These are phyloP conservation scores for Aspergillus puulaauensis DNA, from an alignment of 2,329 filamentous ascomycete species.

Conservation along the genomic window DNA sequence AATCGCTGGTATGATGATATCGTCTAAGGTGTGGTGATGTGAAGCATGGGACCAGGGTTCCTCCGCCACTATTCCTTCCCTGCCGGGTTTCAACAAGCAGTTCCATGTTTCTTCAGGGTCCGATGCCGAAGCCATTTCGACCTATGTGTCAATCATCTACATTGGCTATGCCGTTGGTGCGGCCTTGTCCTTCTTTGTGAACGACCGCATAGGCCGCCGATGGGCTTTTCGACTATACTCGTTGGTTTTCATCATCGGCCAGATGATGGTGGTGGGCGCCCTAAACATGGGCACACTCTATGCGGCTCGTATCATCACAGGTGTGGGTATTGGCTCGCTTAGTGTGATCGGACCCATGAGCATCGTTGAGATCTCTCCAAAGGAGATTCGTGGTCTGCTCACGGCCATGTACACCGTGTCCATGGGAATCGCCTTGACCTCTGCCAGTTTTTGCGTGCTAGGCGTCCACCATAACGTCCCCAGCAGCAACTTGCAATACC, in stretches of 20 bases:
- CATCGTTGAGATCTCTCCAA: constrained; percentile 80
- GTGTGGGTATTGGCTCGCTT: constrained; percentile 45
- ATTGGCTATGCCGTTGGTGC: background rate
- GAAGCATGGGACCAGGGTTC: background rate
- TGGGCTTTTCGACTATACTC: background rate
- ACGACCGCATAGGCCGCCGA: background rate
- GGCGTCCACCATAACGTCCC: background rate
- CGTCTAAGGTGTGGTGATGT: no score
- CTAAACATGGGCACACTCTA: constrained; percentile 29
- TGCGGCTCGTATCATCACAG: constrained; percentile 32
- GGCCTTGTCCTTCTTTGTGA: background rate
- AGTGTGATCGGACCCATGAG: constrained; percentile 87
- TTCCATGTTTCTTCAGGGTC: background rate
- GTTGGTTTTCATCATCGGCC: constrained; percentile 20
- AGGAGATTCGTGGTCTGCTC: constrained; percentile 64
- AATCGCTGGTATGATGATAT: background rate
- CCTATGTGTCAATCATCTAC: background rate
- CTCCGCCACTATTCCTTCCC: background rate
- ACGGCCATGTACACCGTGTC: constrained; percentile 11
- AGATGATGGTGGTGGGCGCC: constrained; percentile 34
- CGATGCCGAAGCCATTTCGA: background rate
- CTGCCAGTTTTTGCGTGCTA: background rate
- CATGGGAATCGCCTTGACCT: background rate
- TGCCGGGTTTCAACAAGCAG: background rate
- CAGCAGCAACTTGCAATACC: background rate